Evolutionary conservation across 257 asterid genomes (phyloP), one percentile per base, ranked within the genome.

Genomic region (Plectranthus barbatus): DNA sequence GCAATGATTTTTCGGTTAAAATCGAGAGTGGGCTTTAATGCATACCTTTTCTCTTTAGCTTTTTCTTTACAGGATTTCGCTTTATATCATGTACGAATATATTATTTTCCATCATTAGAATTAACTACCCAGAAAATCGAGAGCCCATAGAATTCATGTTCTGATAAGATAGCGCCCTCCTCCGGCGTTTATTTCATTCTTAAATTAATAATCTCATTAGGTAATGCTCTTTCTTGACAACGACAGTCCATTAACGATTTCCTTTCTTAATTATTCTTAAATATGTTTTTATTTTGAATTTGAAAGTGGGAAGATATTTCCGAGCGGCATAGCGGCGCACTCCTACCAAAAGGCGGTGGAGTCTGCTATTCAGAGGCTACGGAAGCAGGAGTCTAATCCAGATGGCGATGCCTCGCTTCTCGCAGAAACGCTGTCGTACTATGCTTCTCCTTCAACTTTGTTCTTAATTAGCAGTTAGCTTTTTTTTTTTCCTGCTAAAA

Each of bases 301-400:
- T 13, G 62, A 49, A 53, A 90, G 97, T 75, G 97, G 97, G 47
- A 81, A 84, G 81, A 86, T 90, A 62, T 81, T 84, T 79, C 97
- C 97, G 2, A 86, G 91, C 80, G 91, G 86, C 47, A 72, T 90
- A 20, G 95, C 95, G 61, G 91, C 88, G 19, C 80, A 84, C 44
- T 81, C 95, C 10, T 90, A 90, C 59, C 81, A 79, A 81, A 86
- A 86, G 44, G 97, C 97, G 59, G 97, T 90, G 76, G 91, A 86
- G 59, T 78, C 91, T 7, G 94, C 97, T 0, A 81, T 86, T 34
- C 85, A 74, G 76, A 81, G 77, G 60, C 79, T 90, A 34, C 78
- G 80, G 31, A 73, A 71, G 67, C 77, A 76, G 17, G 83, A 79
- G 40, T 72, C 81, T 31, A 68, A 74, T 48, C 78, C 64, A 19